Conservation (phyloP, 2,329 filamentous ascomycete species). For the Aspergillus unguis region DNA sequence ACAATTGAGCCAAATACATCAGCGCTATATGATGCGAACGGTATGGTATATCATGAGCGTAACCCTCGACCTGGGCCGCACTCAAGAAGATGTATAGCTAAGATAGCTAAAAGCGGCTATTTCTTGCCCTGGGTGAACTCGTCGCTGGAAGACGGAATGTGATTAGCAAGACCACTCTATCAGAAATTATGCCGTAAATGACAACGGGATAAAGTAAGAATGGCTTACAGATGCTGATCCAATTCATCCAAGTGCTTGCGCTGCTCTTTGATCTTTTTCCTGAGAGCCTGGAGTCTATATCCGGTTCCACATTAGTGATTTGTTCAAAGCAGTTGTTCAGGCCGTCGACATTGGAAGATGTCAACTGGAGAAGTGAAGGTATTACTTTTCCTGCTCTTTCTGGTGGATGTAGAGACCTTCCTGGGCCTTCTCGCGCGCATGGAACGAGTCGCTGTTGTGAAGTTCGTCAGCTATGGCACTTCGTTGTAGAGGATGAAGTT, state of each 20-base stretch:
- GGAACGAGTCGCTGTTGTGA: slow-evolving; percentile 75
- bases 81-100: not conserved
- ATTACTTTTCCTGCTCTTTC: slow-evolving; percentile 82
- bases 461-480: slow-evolving; percentile 7
- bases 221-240: slow-evolving; percentile 76
- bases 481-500: not conserved
- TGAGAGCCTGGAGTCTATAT: slow-evolving; percentile 63
- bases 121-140: slow-evolving; percentile 68
- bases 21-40: slow-evolving; percentile 6
- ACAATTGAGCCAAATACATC: slow-evolving; percentile 12
- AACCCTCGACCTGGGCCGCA: no score
- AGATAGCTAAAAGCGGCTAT: slow-evolving; percentile 19
- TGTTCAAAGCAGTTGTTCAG: not conserved
- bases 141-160: slow-evolving; percentile 52
- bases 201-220: not conserved
- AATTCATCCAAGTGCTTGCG: slow-evolving; percentile 80
- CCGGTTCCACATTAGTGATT: slow-evolving; percentile 22
- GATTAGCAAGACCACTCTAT: not conserved
- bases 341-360: not conserved
- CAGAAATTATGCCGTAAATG: not conserved
- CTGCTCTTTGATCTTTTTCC: slow-evolving; percentile 68
- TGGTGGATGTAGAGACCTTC: slow-evolving; percentile 82
- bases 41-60: slow-evolving; percentile 1
- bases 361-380: slow-evolving; percentile 1
- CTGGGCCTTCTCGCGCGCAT: slow-evolving; percentile 80